phyloP scores from a whole-genome alignment of 345 rosid species.

The Gynandropsis gynandra region DNA sequence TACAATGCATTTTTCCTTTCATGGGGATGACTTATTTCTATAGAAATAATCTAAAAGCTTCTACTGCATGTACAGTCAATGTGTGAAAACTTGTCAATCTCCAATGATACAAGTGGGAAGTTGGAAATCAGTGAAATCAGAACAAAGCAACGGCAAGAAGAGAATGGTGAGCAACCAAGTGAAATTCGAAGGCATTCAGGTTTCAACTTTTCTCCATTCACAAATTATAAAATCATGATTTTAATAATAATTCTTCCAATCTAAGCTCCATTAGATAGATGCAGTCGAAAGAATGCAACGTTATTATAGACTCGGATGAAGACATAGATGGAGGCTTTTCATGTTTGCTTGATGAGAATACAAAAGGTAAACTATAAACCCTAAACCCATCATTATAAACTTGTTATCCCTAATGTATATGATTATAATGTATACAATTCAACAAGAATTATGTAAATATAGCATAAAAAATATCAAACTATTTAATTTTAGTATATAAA shows the following conservation, averaged over 20 bases:
- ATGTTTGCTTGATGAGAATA: conserved; percentile 53
- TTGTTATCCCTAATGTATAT: not conserved
- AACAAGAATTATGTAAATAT: too few relatives aligned
- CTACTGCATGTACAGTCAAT: conserved; percentile 37
- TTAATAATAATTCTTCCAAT: not conserved
- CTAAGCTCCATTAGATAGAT: conserved; percentile 11
- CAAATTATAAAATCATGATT: conserved; percentile 2
- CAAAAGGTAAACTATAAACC: conserved; percentile 40
- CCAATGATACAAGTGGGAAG: conserved; percentile 44
- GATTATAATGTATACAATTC: not conserved
- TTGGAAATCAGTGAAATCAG: conserved; percentile 58
- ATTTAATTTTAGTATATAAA: too few relatives aligned
- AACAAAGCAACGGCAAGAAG: conserved; percentile 19
- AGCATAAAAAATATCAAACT: too few relatives aligned
- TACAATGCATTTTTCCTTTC: not conserved
- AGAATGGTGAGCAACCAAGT: conserved; percentile 22
- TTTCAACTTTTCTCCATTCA: conserved; percentile 9
- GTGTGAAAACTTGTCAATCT: conserved; percentile 22
- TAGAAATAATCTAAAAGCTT: not conserved
- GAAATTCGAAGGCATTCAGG: conserved; percentile 32
- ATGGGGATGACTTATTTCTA: not conserved
- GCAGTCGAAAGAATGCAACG: conserved; percentile 42
- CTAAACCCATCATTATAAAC: not conserved
- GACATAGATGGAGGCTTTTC: conserved; percentile 67
- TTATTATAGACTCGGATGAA: conserved; percentile 66